Conservation (phyloP, 768 basidiomycete genomes). For the Xerocomellus intermedius region DNA sequence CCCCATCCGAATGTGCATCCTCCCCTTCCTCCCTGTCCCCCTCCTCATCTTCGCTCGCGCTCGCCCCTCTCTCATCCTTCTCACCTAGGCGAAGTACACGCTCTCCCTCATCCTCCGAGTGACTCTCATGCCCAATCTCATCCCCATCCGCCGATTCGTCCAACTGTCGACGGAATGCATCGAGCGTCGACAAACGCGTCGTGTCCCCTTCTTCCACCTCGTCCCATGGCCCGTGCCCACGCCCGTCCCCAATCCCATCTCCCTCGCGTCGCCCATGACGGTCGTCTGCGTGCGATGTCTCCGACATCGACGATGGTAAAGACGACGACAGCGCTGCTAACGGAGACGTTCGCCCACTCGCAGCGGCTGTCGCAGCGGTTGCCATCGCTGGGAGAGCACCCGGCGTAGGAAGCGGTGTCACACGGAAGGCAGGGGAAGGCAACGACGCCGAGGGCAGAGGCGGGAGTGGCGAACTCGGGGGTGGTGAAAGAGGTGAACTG, state of each 20-base stretch:
- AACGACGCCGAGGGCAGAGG: slow-evolving; percentile 15
- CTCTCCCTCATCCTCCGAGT: slow-evolving; percentile 12
- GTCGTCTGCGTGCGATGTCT: neutral
- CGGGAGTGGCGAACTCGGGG: slow-evolving; percentile 24
- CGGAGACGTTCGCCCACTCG: slow-evolving; percentile 20
- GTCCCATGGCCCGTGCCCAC: neutral
- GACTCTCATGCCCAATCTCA: neutral
- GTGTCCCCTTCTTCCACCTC: slow-evolving; percentile 17
- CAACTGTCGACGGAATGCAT: slow-evolving; percentile 24
- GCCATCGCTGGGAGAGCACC: neutral
- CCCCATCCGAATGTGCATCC: slow-evolving; percentile 51
- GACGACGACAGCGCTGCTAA: slow-evolving; percentile 8
- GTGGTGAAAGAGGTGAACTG: slow-evolving; percentile 21
- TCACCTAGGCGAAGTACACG: neutral
- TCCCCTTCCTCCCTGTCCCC: neutral
- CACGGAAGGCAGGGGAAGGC: slow-evolving; percentile 15
- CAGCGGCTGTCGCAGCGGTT: slow-evolving; percentile 12
- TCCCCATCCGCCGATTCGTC: slow-evolving; percentile 12
- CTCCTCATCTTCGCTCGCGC: neutral
- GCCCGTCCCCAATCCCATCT: neutral
- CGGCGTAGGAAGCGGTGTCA: neutral
- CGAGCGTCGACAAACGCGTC: slow-evolving; percentile 26
- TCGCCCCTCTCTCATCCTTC: neutral
- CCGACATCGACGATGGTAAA: slow-evolving; percentile 9
- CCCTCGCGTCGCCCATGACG: neutral